Evolutionary conservation across 2,329 filamentous ascomycete species (phyloP).

Genomic region (Phoma sp.): DNA sequence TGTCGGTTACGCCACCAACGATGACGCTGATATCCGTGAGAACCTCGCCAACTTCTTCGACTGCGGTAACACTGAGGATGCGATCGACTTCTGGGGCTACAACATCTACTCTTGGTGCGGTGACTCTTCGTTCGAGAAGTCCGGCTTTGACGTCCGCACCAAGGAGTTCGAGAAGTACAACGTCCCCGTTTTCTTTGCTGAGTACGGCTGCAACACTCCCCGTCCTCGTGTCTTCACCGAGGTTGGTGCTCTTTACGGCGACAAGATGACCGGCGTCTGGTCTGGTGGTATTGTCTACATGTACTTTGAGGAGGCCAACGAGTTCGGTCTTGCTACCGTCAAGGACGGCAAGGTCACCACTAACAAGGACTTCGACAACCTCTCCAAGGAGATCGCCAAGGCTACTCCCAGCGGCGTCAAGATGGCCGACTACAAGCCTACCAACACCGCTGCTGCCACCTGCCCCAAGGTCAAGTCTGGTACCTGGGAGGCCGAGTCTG

Average conservation of each 20-base stretch:
- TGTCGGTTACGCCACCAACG: conserved; percentile 96
- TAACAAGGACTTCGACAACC: conserved; percentile 67
- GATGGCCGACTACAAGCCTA: conserved; percentile 73
- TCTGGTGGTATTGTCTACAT: conserved; percentile 98
- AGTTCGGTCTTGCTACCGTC: conserved; percentile 81
- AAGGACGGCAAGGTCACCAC: conserved; percentile 65
- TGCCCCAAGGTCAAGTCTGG: conserved; percentile 72
- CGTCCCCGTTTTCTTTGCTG: conserved; percentile 96
- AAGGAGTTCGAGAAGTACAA: conserved; percentile 88
- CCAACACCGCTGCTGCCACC: conserved; percentile 69
- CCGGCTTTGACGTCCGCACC: conserved; percentile 83
- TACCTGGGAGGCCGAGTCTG: conserved; percentile 72
- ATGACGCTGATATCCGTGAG: conserved; percentile 82
- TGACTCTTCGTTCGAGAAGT: conserved; percentile 75
- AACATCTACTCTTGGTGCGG: conserved; percentile 99
- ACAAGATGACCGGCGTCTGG: conserved; percentile 85
- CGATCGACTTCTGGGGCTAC: conserved; percentile 99
- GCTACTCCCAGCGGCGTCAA: conserved; percentile 72
- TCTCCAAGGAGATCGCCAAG: conserved; percentile 70
- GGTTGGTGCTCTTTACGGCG: conserved; percentile 79
- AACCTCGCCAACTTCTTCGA: conserved; percentile 93
- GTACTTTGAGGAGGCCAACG: conserved; percentile 91
- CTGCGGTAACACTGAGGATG: conserved; percentile 69
- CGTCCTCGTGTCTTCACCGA: conserved; percentile 83
- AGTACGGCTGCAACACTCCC: conserved; percentile 91